Conservation (phyloP, 2,329 filamentous ascomycete genomes). For the Lecanicillium sp. region DNA sequence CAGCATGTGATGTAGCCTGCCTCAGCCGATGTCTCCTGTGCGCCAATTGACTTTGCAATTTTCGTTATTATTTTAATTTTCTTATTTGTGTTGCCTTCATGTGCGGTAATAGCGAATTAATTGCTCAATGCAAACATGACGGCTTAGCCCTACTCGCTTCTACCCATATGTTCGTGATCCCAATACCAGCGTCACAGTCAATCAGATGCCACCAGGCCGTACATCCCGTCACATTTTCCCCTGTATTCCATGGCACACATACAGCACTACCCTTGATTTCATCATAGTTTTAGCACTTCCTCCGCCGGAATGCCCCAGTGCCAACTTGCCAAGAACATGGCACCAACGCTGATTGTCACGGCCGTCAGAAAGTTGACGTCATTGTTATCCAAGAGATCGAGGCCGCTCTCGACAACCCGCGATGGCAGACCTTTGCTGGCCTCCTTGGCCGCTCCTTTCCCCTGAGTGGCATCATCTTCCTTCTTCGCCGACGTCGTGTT, state of each 20-base stretch:
- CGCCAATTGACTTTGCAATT: background rate
- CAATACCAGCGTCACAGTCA: no score
- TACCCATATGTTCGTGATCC: no score
- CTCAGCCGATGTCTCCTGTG: background rate
- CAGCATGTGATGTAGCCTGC: slow-evolving; percentile 3
- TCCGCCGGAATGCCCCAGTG: slow-evolving; percentile 52
- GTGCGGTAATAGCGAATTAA: background rate
- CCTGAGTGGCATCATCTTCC: slow-evolving; percentile 28
- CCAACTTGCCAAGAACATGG: slow-evolving; percentile 61
- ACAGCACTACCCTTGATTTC: no score
- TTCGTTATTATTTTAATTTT: no score
- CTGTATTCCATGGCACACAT: no score
- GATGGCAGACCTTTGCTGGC: slow-evolving; percentile 43
- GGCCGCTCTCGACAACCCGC: slow-evolving; percentile 57
- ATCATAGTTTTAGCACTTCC: slow-evolving; percentile 26
- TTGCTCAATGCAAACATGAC: no score
- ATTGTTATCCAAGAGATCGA: slow-evolving; percentile 86
- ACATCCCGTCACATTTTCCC: no score
- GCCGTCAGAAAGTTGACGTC: slow-evolving; percentile 94
- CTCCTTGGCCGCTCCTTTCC: slow-evolving; percentile 41
- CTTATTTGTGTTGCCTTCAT: background rate
- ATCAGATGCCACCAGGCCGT: no score
- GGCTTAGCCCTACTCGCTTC: no score
- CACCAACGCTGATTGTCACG: slow-evolving; percentile 67
- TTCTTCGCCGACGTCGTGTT: slow-evolving; percentile 30